phyloP scores from a whole-genome alignment of 148 eudicot genomes.

The Silene conica region DNA sequence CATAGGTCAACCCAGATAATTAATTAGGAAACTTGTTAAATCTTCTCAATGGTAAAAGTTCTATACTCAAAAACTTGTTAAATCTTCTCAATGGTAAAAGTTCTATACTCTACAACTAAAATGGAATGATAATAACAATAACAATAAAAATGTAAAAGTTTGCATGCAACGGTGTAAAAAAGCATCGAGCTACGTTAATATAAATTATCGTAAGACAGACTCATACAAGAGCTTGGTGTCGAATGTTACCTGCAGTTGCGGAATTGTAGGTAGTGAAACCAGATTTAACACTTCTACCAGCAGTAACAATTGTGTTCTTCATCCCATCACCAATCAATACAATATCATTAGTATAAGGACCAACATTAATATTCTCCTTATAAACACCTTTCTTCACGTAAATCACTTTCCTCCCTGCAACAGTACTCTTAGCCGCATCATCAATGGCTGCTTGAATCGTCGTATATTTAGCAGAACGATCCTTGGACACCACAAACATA shows the following conservation, averaged over 20 bases:
- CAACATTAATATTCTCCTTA: slow-evolving; percentile 39
- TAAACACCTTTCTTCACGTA: slow-evolving; percentile 40
- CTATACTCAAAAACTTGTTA: no score
- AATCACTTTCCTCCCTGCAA: slow-evolving; percentile 32
- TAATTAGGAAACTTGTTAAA: no score
- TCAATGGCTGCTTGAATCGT: slow-evolving; percentile 47
- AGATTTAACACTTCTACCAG: slow-evolving; percentile 43
- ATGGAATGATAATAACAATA: no score
- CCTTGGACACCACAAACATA: slow-evolving; percentile 39
- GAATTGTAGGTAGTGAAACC: slow-evolving; percentile 67
- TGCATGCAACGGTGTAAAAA: no score
- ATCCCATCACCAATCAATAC: slow-evolving; percentile 68
- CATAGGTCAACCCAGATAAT: no score
- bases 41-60: no score
- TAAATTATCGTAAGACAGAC: no score
- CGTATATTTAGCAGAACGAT: slow-evolving; percentile 27
- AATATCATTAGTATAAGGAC: slow-evolving; percentile 38
- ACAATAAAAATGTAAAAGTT: no score
- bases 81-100: no score
- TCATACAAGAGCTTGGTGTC: no score
- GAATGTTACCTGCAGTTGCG: slow-evolving; percentile 59
- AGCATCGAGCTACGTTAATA: no score
- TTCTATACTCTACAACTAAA: no score
- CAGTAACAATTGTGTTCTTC: slow-evolving; percentile 48
- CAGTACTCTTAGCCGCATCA: slow-evolving; percentile 33